Evolutionary conservation across 2,329 filamentous ascomycete genomes (phyloP).

Genomic region (Fusarium aywerte): DNA sequence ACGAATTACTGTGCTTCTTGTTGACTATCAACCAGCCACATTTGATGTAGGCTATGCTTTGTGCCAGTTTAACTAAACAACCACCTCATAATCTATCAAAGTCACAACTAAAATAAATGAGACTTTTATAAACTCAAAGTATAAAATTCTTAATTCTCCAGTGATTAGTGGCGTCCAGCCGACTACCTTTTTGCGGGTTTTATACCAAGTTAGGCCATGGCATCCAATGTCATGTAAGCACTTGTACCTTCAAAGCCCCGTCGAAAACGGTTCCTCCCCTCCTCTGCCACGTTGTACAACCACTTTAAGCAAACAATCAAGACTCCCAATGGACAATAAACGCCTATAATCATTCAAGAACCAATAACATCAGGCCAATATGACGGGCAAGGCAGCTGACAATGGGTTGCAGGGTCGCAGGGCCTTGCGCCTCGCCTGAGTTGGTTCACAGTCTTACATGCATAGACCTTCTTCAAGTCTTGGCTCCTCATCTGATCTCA

Average conservation of each 20-base stretch:
- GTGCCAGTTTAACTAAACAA: too few relatives aligned
- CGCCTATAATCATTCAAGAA: not conserved
- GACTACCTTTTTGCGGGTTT: conserved; percentile 15
- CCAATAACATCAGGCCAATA: conserved; percentile 9
- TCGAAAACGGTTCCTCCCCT: conserved; percentile 6
- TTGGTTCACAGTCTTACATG: conserved; percentile 34
- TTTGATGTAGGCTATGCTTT: not conserved
- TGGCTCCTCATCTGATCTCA: conserved; percentile 20
- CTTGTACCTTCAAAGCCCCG: conserved; percentile 21
- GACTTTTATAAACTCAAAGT: too few relatives aligned
- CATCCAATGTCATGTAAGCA: conserved; percentile 30
- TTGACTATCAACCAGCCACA: not conserved
- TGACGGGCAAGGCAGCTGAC: not conserved
- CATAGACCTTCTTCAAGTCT: conserved; percentile 27
- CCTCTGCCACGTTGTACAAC: conserved; percentile 23
- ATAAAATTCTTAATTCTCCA: conserved; percentile 7
- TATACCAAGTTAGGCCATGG: conserved; percentile 18
- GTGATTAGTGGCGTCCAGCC: not conserved
- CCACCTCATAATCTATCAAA: too few relatives aligned
- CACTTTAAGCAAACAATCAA: conserved; percentile 11
- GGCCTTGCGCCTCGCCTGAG: conserved; percentile 12
- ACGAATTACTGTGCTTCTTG: not conserved
- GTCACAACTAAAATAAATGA: too few relatives aligned
- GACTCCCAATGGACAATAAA: not conserved
- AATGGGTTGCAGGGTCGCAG: not conserved